phyloP scores from a whole-genome alignment of 257 asterid genomes.

The Solanum acaule region DNA sequence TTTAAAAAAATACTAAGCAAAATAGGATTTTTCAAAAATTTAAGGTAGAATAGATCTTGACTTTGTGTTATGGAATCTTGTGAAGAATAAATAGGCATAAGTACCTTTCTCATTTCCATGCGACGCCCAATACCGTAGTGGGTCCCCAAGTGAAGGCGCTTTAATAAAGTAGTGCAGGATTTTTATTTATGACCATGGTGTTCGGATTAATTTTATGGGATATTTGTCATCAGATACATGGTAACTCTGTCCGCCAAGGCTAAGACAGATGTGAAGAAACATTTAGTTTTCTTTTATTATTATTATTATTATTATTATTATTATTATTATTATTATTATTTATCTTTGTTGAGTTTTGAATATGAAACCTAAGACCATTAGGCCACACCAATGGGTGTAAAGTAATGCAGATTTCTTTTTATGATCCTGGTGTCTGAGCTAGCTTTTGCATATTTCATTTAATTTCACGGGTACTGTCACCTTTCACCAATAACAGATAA shows the following conservation, averaged over 20 bases:
- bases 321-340: too few species aligned
- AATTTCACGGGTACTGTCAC: not conserved
- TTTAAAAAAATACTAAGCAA: not conserved
- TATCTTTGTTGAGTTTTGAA: not conserved
- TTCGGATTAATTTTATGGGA: too few species aligned
- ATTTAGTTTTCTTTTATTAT: too few species aligned
- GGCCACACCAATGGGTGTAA: not conserved
- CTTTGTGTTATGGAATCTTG: not conserved
- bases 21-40: not conserved
- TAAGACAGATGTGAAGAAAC: too few species aligned
- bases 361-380: not conserved
- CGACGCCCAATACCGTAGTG: not conserved
- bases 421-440: not conserved
- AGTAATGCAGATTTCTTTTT: not conserved
- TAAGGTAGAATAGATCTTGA: not conserved
- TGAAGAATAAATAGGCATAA: not conserved
- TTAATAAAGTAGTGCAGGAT: not conserved
- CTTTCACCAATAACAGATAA: not conserved
- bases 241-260: rapidly evolving
- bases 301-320: too few species aligned
- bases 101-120: not conserved
- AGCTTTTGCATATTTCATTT: not conserved
- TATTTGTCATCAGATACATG: rapidly evolving
- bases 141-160: not conserved
- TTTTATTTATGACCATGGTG: too few species aligned